A percentile compares a stretch with the other conserved stretches of the same genome.
These are phyloP conservation scores for Shiraia bambusicola DNA, from an alignment of 2,329 filamentous ascomycete species.

Conservation along the genomic window DNA sequence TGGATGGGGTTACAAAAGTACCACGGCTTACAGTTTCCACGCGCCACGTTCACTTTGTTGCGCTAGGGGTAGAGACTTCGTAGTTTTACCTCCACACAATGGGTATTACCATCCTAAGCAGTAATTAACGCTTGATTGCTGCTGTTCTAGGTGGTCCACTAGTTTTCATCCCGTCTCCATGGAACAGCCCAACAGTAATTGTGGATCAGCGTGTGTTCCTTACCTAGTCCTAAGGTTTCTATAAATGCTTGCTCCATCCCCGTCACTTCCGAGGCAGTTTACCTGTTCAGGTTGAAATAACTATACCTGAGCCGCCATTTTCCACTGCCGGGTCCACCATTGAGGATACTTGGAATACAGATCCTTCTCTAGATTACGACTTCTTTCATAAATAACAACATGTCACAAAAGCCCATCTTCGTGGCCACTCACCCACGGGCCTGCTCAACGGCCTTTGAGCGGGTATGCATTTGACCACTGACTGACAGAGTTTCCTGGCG, in stretches of 20 bases:
- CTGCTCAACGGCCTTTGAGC: conserved; percentile 95
- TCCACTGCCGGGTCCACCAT: conserved; percentile 5
- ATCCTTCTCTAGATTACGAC: conserved; percentile 12
- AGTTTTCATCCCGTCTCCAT: conserved; percentile 16
- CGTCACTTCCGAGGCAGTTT: conserved; percentile 19
- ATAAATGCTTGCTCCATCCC: conserved; percentile 32
- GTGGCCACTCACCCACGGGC: conserved; percentile 91
- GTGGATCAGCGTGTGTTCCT: conserved; percentile 20
- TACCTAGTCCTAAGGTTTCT: conserved; percentile 9
- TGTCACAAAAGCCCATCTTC: conserved; percentile 83
- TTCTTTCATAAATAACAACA: conserved; percentile 39
- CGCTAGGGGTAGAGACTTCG: conserved; percentile 3
- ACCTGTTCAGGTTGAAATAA: conserved; percentile 29
- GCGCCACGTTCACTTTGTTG: conserved; percentile 11
- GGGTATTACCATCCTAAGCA: conserved; percentile 6
- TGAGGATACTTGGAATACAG: conserved; percentile 30
- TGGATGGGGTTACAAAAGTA: conserved; percentile 9
- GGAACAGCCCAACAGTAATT: conserved; percentile 27
- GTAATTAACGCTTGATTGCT: conserved; percentile 13
- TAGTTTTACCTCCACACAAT: conserved; percentile 7
- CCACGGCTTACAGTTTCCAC: conserved; percentile 3
- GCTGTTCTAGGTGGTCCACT: conserved; percentile 20
- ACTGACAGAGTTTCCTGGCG: background rate
- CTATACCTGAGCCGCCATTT: conserved; percentile 27
- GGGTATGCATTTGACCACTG: conserved; percentile 57